Evolutionary conservation across 2,329 filamentous ascomycete genomes (phyloP).

Genomic region (Akanthomyces uredinophilus): DNA sequence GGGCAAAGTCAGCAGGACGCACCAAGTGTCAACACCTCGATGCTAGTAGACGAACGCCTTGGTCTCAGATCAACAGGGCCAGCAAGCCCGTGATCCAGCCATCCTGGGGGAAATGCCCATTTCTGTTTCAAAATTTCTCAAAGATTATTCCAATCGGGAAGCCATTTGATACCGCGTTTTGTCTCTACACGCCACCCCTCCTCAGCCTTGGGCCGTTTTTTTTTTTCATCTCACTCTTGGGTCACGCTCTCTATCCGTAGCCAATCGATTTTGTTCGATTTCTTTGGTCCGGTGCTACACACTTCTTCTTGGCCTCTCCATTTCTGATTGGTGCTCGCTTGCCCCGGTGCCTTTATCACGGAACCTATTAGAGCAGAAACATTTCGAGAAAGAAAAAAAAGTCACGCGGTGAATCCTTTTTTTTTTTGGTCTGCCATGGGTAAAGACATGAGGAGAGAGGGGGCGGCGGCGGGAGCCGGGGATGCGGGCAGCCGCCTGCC

Average conservation of each 20-base stretch:
- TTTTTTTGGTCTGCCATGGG: not conserved
- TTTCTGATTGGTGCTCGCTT: not conserved
- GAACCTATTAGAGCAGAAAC: not conserved
- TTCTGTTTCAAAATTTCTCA: too few species aligned
- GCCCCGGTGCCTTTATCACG: not conserved
- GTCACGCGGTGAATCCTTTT: not conserved
- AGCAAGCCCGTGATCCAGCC: too few species aligned
- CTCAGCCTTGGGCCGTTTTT: not conserved
- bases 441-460: not conserved
- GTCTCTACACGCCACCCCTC: not conserved
- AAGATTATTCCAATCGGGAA: not conserved
- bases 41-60: too few species aligned
- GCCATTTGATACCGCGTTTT: too few species aligned
- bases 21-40: too few species aligned
- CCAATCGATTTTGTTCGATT: conserved; percentile 4
- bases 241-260: not conserved
- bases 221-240: not conserved
- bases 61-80: too few species aligned
- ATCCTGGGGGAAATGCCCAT: too few species aligned
- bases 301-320: too few species aligned
- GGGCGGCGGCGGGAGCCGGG: not conserved
- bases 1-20: too few species aligned
- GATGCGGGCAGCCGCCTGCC: not conserved
- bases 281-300: not conserved
- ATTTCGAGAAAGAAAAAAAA: not conserved